Base-by-base conservation (phyloP, 2,329 filamentous ascomycete species). In the Fusarium siculi region DNA sequence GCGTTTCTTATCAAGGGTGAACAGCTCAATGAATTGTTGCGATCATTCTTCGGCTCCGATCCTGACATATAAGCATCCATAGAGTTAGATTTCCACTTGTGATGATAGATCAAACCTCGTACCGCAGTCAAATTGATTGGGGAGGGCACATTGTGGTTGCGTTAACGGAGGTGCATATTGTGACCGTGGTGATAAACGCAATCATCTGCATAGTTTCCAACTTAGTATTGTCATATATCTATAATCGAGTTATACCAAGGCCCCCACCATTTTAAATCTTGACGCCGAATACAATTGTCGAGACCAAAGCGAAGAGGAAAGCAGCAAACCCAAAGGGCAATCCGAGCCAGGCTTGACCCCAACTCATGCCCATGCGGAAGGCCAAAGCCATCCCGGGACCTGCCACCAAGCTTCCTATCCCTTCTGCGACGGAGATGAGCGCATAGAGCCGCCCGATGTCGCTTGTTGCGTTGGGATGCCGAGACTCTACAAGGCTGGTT, bases 341-440 rank as follows among this genome's bases (percentile, higher is more conserved):
- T 9, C 57, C 57, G n/a, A 60, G 57, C 57, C 57, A 60, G 47
- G 42, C 46, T 60, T 60, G 46, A 4, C 57, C 57, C 57, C 46
- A 60, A 23, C 36, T 60, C 28, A 60, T 60, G 15, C 57, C 47
- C 25, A 54, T n/a, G 8, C 36, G 57, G 36, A 60, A 60, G 8
- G 57, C 57, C 18, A 60, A 60, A 28, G 57, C 46, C 46, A 60
- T 60, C 4, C 57, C 57, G 5, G 46, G 57, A 11, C 57, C 57
- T 19, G 57, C 57, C n/a, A 60, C 28, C 8, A 60, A 42, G 15
- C 46, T 42, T n/a, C 46, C 46, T 42, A 54, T 54, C 9, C 46
- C 46, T 60, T 60, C 57, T n/a, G 46, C 46, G 19, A 60, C 57
- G 7, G 57, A 60, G 3, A 60, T 54, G 14, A 60, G 57, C 4